These are phyloP conservation scores for Saksenaea oblongispora DNA, from an alignment of 371 early-diverging fungal genomes.

Conservation along the genomic window DNA sequence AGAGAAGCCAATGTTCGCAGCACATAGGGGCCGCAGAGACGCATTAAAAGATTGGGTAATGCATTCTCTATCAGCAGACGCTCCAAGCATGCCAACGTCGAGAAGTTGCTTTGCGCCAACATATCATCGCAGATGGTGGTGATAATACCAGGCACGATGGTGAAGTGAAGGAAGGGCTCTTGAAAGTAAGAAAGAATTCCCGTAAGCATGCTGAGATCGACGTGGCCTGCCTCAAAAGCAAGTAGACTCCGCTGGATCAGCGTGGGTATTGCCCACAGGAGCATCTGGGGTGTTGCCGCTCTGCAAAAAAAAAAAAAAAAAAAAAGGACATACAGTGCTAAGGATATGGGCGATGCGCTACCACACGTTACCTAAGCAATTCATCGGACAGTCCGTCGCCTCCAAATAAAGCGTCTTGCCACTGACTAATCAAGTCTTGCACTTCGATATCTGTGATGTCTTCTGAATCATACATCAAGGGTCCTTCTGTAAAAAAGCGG, in stretches of 20 bases:
- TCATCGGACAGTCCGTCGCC: conserved; percentile 38
- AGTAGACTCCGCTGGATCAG: conserved; percentile 31
- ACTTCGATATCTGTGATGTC: conserved; percentile 17
- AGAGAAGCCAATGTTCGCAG: conserved; percentile 16
- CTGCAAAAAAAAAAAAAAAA: not conserved
- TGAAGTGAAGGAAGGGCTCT: conserved; percentile 34
- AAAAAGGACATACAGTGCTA: no score
- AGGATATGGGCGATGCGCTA: no score
- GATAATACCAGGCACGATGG: conserved; percentile 23
- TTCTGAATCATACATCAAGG: conserved; percentile 25
- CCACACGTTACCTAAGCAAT: conserved; percentile 28
- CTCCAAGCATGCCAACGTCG: conserved; percentile 25
- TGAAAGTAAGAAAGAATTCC: conserved; percentile 39
- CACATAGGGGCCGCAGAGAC: conserved; percentile 17
- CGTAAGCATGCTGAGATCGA: conserved; percentile 21
- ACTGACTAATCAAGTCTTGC: conserved; percentile 29
- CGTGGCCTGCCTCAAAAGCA: conserved; percentile 19
- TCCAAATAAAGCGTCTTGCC: conserved; percentile 37
- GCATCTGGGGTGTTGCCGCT: conserved; percentile 27
- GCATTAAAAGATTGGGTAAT: conserved; percentile 18
- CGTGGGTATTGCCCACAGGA: conserved; percentile 35
- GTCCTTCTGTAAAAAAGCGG: conserved; percentile 31
- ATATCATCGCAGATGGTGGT: conserved; percentile 33
- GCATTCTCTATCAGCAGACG: conserved; percentile 14
- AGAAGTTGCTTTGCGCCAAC: conserved; percentile 16